phyloP scores from a whole-genome alignment of 129 eudicot genomes.

The Ambrosia artemisiifolia region DNA sequence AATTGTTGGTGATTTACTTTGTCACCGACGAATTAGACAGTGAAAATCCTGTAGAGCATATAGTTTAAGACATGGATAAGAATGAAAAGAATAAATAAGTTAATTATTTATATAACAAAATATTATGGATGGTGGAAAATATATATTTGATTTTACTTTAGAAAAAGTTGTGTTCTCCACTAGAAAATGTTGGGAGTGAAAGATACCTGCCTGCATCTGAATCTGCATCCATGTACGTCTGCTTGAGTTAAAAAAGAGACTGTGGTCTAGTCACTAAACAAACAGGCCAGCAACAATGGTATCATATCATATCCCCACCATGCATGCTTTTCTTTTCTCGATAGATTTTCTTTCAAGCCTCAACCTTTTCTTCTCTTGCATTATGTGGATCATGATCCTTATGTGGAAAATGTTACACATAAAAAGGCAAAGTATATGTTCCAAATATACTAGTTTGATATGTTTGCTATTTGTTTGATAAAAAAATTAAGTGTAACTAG shows the following conservation, averaged over 20 bases:
- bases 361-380: neutral
- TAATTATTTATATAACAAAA: neutral
- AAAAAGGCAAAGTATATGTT: neutral
- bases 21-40: too few species aligned
- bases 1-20: too few species aligned
- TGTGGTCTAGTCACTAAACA: slow-evolving; percentile 17
- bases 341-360: neutral
- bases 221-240: slow-evolving; percentile 3
- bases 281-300: slow-evolving; percentile 15
- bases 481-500: neutral
- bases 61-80: neutral
- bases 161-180: slow-evolving; percentile 31
- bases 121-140: slow-evolving; percentile 18
- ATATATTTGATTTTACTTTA: slow-evolving; percentile 18
- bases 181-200: slow-evolving; percentile 25
- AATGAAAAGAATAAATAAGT: neutral
- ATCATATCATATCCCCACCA: too few species aligned
- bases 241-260: neutral
- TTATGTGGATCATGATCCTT: neutral
- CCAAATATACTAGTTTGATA: neutral
- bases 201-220: neutral
- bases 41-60: neutral
- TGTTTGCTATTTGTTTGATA: neutral
- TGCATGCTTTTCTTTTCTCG: neutral
- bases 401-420: neutral